Conservation (phyloP, 331 rosid genomes). For the Cydonia oblonga region DNA sequence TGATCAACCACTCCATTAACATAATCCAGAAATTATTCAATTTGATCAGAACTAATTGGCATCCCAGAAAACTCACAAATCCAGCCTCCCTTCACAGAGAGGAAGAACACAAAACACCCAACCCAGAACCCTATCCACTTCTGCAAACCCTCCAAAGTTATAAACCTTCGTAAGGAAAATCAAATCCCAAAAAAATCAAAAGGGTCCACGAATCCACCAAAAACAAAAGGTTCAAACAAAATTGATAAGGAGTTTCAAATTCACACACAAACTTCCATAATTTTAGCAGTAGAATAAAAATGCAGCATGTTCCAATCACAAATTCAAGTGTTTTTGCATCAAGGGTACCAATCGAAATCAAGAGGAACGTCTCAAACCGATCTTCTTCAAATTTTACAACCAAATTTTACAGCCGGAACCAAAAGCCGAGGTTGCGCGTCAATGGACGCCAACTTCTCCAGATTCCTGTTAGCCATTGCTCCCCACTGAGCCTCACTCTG, state of each 20-base stretch:
- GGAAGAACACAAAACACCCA: no score
- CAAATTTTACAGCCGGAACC: conserved; percentile 34
- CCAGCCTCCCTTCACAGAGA: no score
- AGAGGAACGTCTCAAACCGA: neutral
- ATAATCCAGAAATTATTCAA: no score
- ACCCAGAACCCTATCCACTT: no score
- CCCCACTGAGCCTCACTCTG: conserved; percentile 21
- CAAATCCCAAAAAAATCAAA: neutral
- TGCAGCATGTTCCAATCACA: neutral
- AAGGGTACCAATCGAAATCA: neutral
- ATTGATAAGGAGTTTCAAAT: neutral
- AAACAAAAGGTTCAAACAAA: neutral
- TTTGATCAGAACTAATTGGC: no score
- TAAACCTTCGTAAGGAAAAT: no score
- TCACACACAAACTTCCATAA: neutral
- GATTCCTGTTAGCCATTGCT: conserved; percentile 55
- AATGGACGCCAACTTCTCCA: conserved; percentile 91
- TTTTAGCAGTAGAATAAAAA: conserved; percentile 2
- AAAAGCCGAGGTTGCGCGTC: conserved; percentile 85
- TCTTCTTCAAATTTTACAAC: no score
- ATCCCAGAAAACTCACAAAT: no score
- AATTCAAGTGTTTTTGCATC: neutral
- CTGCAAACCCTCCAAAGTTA: no score
- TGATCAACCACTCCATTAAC: no score
- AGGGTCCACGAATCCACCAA: neutral